phyloP scores from a whole-genome alignment of 208 protist species.

The Acanthamoeba lenticulata region DNA sequence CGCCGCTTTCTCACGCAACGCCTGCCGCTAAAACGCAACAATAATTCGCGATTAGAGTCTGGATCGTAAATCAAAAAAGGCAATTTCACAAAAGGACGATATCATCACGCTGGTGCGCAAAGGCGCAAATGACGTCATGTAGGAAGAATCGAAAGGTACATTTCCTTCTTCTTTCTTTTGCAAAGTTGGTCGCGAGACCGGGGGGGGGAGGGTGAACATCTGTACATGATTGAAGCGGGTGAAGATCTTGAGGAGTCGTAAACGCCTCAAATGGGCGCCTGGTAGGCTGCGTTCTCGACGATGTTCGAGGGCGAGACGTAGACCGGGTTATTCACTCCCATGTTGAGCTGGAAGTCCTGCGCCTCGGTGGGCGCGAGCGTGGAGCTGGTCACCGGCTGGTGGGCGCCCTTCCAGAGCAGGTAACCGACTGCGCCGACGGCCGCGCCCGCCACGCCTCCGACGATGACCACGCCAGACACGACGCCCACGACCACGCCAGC shows the following conservation, averaged over 20 bases:
- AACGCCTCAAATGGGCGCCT: neutral
- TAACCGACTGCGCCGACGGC: neutral
- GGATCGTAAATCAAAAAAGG: too few relatives aligned
- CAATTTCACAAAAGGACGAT: too few relatives aligned
- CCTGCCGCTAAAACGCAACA: too few relatives aligned
- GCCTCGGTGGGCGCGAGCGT: neutral
- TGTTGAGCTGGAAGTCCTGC: constrained; percentile 30
- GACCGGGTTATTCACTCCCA: neutral
- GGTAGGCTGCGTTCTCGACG: constrained; percentile 10
- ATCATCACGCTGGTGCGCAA: too few relatives aligned
- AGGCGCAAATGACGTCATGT: too few relatives aligned
- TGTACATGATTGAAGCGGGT: neutral
- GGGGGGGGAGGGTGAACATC: neutral
- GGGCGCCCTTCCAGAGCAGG: neutral
- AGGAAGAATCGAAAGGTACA: too few relatives aligned
- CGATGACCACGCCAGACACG: neutral
- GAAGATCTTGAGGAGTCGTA: neutral
- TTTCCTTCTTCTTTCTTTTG: neutral
- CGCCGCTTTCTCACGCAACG: too few relatives aligned
- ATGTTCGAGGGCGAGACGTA: neutral
- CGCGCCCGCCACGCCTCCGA: neutral
- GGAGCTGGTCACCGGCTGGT: neutral
- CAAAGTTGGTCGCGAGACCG: neutral
- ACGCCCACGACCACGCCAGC: neutral
- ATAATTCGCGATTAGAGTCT: too few relatives aligned